These are phyloP conservation scores for Wickerhamomyces pijperi DNA, from an alignment of 805 yeast species.

Conservation along the genomic window DNA sequence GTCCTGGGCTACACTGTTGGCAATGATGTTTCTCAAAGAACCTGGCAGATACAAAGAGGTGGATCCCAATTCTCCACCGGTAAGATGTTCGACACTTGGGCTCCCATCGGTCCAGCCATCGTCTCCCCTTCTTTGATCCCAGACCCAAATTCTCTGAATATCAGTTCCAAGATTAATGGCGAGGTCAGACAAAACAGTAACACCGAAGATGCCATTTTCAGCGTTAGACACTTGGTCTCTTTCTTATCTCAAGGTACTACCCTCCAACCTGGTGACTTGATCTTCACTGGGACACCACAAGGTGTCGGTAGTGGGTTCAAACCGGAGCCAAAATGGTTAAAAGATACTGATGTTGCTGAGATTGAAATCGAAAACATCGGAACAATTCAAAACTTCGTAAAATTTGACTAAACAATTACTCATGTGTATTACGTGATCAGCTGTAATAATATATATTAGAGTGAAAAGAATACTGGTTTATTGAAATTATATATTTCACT, in stretches of 20 bases:
- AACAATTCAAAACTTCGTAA: slow-evolving; percentile 26
- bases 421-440: neutral
- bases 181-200: slow-evolving; percentile 32
- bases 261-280: slow-evolving; percentile 39
- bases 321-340: slow-evolving; percentile 26
- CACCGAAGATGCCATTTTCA: slow-evolving; percentile 39
- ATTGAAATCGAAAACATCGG: slow-evolving; percentile 33
- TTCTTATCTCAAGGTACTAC: slow-evolving; percentile 42
- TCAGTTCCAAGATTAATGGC: slow-evolving; percentile 35
- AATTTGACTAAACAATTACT: slow-evolving; percentile 12
- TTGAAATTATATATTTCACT: no score
- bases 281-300: slow-evolving; percentile 46
- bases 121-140: slow-evolving; percentile 23
- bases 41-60: slow-evolving; percentile 43
- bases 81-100: slow-evolving; percentile 45
- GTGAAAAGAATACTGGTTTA: no score
- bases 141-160: slow-evolving; percentile 22
- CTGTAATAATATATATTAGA: neutral
- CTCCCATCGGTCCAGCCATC: slow-evolving; percentile 46
- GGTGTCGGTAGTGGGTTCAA: slow-evolving; percentile 42
- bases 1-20: slow-evolving; percentile 44
- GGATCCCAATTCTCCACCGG: slow-evolving; percentile 43
- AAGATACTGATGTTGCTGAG: slow-evolving; percentile 32
- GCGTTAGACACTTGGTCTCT: slow-evolving; percentile 29
- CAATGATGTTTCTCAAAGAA: slow-evolving; percentile 44